Base-by-base conservation (phyloP, 495 filamentous ascomycete species). In the Tetracladium marchalianum region DNA sequence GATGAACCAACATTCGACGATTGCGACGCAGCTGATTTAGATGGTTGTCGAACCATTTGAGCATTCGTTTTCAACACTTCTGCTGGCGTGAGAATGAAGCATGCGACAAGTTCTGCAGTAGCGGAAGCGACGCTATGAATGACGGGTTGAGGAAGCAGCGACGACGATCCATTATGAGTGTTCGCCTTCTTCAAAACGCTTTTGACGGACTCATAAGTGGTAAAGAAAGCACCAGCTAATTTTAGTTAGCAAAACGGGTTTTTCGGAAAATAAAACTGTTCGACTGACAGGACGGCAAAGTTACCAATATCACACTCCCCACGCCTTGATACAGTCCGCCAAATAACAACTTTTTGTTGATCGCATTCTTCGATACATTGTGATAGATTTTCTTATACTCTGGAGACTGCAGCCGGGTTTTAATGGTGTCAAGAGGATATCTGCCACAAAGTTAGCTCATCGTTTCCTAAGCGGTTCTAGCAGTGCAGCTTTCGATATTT, bases 11-110 rank as follows among this genome's bases (percentile, higher is more conserved):
- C 31, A 8, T 48, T 47, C 1, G 47, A 49, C 2, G 36, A 39
- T 42, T 46, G 51, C 33, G 57, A 51, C 19, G 39, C 13, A 31
- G 49, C 50, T 27, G 43, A 33, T 17, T 17, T 39, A 13, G 36
- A 44, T 9, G 52, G 58, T 18, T 47, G 49, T 27, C 56, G 65
- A 11, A 71, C 52, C 56, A 93, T 82, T 62, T 96, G 90, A 2
- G 89, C 86, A 63, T 95, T 94, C 53, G 95, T 89, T 65, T 96
- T 96, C 33, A 95, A 70, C 8, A 94, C 86, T 60, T 96, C 89
- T 33, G 88, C 84, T 0, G 90, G 90, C 0, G 89, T 90, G 35
- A 95, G 74, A 41, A 96, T 83, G 22, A 82, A 66, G 58, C 90
- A 95, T 5, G 86, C 87, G 2, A 87, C 84, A 44, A 85, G 72